Percentiles rank a stretch among this genome's conserved stretches.
Conservation (phyloP, 2,329 filamentous ascomycete species). For the Fusarium guadeloupense region DNA sequence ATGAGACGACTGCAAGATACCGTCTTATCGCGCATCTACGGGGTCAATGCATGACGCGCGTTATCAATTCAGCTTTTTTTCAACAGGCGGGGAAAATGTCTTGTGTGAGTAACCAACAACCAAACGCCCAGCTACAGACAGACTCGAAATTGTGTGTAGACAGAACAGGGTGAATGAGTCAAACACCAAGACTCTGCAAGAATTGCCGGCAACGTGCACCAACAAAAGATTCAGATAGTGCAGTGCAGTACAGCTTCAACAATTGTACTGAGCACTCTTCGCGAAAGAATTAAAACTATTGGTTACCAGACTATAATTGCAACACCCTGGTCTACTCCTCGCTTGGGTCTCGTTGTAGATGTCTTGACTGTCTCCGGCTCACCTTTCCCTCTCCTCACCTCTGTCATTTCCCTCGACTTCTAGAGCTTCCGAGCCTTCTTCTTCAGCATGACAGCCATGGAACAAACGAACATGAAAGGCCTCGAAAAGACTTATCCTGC, state of each 20-base stretch:
- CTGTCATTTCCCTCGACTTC: not conserved
- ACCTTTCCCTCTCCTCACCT: conserved; percentile 13
- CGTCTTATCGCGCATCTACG: conserved; percentile 11
- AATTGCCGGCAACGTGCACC: conserved; percentile 16
- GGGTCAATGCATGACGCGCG: conserved; percentile 12
- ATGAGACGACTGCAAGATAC: conserved; percentile 26
- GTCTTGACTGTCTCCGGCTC: conserved; percentile 12
- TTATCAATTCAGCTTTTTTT: conserved; percentile 23
- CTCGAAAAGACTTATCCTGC: conserved; percentile 4
- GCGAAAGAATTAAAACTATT: conserved; percentile 32
- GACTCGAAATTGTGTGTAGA: not conserved
- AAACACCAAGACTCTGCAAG: conserved; percentile 2
- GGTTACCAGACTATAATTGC: conserved; percentile 33
- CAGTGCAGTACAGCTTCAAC: not conserved
- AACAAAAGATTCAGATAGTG: not conserved
- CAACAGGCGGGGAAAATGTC: conserved; percentile 13
- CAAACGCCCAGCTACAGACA: conserved; percentile 5
- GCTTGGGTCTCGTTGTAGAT: conserved; percentile 36
- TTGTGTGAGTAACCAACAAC: conserved; percentile 29
- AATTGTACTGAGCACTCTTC: conserved; percentile 16
- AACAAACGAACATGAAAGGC: conserved; percentile 4
- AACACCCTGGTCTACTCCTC: conserved; percentile 29
- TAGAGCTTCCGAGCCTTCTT: conserved; percentile 1
- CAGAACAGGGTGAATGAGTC: not conserved
- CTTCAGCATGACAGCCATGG: conserved; percentile 17